These are phyloP conservation scores for Diplodia sapinea DNA, from an alignment of 2,329 filamentous ascomycete genomes.

Conservation along the genomic window DNA sequence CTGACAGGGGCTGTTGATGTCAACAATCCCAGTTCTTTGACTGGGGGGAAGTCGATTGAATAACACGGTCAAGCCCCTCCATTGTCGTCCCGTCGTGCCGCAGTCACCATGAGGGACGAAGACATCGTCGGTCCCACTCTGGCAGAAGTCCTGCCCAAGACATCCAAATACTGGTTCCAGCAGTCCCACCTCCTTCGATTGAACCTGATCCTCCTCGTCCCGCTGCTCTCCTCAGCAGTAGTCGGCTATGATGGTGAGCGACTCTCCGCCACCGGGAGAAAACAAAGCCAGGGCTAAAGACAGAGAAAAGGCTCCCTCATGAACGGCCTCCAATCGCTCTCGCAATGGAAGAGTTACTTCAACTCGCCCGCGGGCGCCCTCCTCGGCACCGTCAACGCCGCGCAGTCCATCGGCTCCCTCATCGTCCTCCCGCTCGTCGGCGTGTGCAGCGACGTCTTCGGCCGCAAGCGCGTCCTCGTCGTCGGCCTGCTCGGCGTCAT, in stretches of 20 bases:
- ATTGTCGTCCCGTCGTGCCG: not conserved
- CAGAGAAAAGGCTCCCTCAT: conserved; percentile 30
- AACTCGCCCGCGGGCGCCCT: conserved; percentile 33
- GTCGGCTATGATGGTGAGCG: conserved; percentile 54
- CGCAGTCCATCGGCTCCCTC: conserved; percentile 32
- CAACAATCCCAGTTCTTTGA: not conserved
- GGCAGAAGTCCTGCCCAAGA: conserved; percentile 50
- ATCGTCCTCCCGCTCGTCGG: conserved; percentile 31
- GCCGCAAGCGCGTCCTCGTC: conserved; percentile 29
- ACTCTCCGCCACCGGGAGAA: too few species aligned
- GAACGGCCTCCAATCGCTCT: conserved; percentile 35
- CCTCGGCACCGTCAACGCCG: conserved; percentile 34
- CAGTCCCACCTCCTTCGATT: conserved; percentile 52
- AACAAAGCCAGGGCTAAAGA: not conserved
- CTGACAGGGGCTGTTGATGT: not conserved
- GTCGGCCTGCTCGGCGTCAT: conserved; percentile 31
- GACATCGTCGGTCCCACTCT: conserved; percentile 50
- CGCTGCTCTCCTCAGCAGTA: conserved; percentile 51
- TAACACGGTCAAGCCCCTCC: not conserved
- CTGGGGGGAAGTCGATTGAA: too few species aligned
- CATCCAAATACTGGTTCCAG: conserved; percentile 52
- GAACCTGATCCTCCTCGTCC: conserved; percentile 53
- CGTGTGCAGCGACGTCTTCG: conserved; percentile 30
- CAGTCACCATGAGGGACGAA: conserved; percentile 58
- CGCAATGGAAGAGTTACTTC: conserved; percentile 34